These are phyloP conservation scores for Golubevia pallescens DNA, from an alignment of 1,284 basidiomycete species.

Conservation along the genomic window DNA sequence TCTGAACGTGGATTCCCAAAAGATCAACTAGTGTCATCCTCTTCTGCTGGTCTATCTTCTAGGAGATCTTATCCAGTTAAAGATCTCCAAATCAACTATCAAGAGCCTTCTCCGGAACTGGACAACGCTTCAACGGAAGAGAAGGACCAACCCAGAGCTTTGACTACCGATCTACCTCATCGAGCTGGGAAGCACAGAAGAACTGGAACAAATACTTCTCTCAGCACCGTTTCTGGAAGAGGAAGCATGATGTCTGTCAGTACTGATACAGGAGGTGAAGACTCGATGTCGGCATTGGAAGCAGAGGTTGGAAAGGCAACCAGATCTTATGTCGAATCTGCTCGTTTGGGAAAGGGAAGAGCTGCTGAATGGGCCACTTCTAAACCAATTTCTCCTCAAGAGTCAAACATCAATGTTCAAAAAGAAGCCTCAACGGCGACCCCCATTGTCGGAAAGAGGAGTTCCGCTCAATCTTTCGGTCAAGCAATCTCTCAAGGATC, in stretches of 20 bases:
- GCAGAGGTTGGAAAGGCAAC: slow-evolving; percentile 32
- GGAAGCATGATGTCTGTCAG: neutral
- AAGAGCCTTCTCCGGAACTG: neutral
- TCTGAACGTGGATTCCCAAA: neutral
- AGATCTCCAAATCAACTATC: neutral
- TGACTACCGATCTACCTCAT: neutral
- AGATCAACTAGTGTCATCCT: neutral
- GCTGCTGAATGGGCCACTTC: slow-evolving; percentile 26
- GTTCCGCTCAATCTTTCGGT: slow-evolving; percentile 1
- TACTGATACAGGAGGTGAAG: slow-evolving; percentile 7
- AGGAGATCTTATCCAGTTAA: neutral
- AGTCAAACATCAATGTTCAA: slow-evolving; percentile 17
- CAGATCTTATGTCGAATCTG: slow-evolving; percentile 24
- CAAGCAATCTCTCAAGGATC: slow-evolving; percentile 2
- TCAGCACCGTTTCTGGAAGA: slow-evolving; percentile 2
- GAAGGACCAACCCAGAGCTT: neutral
- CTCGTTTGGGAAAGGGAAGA: slow-evolving; percentile 24
- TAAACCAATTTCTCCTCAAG: slow-evolving; percentile 24
- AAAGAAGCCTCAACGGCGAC: too few species aligned
- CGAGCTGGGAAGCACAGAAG: neutral
- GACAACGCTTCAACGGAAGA: neutral
- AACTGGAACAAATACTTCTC: slow-evolving; percentile 4
- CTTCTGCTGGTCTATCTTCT: neutral
- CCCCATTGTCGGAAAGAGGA: neutral
- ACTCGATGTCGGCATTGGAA: slow-evolving; percentile 28